Evolutionary conservation across 2,329 filamentous ascomycete species (phyloP).

Genomic region (Aspergillus alliaceus): DNA sequence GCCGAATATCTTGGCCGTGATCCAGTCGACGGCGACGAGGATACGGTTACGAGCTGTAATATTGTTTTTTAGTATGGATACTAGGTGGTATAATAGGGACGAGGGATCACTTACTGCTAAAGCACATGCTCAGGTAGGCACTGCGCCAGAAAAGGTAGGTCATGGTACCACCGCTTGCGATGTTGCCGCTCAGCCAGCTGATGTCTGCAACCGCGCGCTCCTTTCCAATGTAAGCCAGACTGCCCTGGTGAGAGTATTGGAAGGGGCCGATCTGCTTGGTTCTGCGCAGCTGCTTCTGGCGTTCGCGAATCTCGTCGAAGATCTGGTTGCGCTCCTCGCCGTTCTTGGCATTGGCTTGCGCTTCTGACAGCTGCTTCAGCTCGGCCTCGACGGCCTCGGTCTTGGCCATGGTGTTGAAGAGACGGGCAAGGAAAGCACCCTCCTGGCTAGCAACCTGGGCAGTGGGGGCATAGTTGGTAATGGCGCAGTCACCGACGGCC

Average conservation of each 20-base stretch:
- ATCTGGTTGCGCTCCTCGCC: constrained; percentile 58
- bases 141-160: constrained; percentile 99
- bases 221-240: constrained; percentile 94
- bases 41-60: constrained; percentile 82
- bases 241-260: constrained; percentile 97
- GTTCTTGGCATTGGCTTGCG: constrained; percentile 66
- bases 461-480: constrained; percentile 95
- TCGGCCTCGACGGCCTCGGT: constrained; percentile 78
- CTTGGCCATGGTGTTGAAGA: constrained; percentile 99
- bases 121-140: constrained; percentile 99
- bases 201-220: constrained; percentile 98
- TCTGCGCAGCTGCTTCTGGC: constrained; percentile 82
- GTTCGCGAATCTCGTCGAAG: constrained; percentile 75
- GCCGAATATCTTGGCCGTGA: constrained; percentile 95
- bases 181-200: constrained; percentile 94
- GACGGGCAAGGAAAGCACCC: constrained; percentile 86
- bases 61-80: constrained; percentile 14
- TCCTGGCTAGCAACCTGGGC: constrained; percentile 96
- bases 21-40: constrained; percentile 89
- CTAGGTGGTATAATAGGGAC: background rate
- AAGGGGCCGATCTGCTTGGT: constrained; percentile 96
- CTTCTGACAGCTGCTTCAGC: constrained; percentile 66
- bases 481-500: constrained; percentile 95
- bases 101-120: constrained; percentile 76
- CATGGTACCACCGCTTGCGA: constrained; percentile 87